Conservation (phyloP, 2,329 filamentous ascomycete species). For the Lecanicillium sp. region DNA sequence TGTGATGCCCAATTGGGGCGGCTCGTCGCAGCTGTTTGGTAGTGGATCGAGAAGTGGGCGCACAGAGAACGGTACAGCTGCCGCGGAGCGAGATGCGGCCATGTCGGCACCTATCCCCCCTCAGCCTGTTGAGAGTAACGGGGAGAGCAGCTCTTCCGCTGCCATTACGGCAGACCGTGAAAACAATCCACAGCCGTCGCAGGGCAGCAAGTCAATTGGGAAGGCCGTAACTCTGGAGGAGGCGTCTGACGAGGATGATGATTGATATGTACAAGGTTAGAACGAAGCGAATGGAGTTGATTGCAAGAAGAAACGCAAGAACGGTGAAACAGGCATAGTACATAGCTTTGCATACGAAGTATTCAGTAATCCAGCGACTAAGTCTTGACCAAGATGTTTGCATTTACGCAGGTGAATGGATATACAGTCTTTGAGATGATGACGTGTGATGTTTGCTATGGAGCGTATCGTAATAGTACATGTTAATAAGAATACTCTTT, state of each 20-base stretch:
- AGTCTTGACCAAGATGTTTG: no score
- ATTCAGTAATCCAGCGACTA: neutral
- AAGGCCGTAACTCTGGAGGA: conserved; percentile 44
- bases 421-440: no score
- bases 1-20: conserved; percentile 45
- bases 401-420: no score
- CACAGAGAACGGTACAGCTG: neutral
- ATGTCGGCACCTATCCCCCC: conserved; percentile 11
- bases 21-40: conserved; percentile 42
- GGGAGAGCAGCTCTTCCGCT: neutral
- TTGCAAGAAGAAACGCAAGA: neutral
- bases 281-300: neutral
- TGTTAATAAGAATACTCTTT: neutral
- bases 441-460: no score
- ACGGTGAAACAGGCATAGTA: neutral
- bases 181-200: conserved; percentile 13
- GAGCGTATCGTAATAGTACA: conserved; percentile 7
- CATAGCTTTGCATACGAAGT: neutral
- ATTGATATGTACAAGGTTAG: conserved; percentile 21
- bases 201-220: conserved; percentile 35
- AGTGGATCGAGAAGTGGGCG: conserved; percentile 21
- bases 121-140: neutral
- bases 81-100: conserved; percentile 1
- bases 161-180: conserved; percentile 12
- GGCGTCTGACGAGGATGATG: conserved; percentile 33